Evolutionary conservation across 2,329 filamentous ascomycete genomes (phyloP).

Genomic region (Epichloe scottii): DNA sequence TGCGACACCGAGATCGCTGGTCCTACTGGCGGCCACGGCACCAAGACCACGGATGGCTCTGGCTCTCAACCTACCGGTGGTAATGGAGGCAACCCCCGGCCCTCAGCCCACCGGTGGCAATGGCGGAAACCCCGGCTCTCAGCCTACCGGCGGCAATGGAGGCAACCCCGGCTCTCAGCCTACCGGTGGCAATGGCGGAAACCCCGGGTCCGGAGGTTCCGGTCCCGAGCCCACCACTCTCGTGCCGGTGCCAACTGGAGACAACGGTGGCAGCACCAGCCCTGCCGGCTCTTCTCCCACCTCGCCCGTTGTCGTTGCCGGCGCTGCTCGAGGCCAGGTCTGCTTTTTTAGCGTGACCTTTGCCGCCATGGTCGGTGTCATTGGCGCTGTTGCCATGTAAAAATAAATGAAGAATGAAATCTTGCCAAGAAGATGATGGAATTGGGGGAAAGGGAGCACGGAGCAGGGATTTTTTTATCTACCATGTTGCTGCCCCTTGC

Average conservation of each 20-base stretch:
- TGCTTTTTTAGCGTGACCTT: not conserved
- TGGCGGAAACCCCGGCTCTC: not conserved
- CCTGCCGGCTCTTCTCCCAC: not conserved
- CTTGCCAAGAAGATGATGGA: not conserved
- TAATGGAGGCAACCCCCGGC: not conserved
- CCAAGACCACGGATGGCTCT: not conserved
- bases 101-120: not conserved
- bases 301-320: constrained; percentile 1
- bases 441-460: not conserved
- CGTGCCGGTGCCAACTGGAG: not conserved
- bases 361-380: not conserved
- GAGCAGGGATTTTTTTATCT: no score
- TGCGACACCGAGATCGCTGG: not conserved
- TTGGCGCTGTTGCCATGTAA: not conserved
- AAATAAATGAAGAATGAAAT: not conserved
- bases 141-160: not conserved
- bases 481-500: not conserved
- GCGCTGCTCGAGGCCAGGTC: not conserved
- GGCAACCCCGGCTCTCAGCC: not conserved
- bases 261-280: not conserved
- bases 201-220: not conserved
- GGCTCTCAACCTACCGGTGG: not conserved
- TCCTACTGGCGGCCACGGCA: not conserved
- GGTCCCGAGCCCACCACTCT: not conserved
- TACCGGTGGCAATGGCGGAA: not conserved